Evolutionary conservation across 2,329 filamentous ascomycete species (phyloP).

Genomic region (Corniculantispora saksenae): DNA sequence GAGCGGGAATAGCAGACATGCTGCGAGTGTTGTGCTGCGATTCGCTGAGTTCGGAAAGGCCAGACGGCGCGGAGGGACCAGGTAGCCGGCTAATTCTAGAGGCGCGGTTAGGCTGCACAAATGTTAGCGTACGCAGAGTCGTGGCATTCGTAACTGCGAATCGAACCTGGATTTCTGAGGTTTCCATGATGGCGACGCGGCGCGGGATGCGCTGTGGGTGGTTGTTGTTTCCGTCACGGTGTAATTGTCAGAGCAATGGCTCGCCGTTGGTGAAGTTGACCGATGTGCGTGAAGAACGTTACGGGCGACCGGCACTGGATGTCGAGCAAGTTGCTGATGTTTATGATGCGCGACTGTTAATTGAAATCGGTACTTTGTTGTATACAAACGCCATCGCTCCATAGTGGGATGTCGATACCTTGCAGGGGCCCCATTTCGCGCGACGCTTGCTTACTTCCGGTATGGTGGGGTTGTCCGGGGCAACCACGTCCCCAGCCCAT

Average conservation of each 20-base stretch:
- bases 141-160: neutral
- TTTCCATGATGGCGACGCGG: slow-evolving; percentile 14
- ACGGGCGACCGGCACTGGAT: neutral
- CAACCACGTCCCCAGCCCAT: too few species aligned
- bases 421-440: neutral
- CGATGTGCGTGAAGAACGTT: neutral
- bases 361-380: neutral
- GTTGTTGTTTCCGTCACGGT: neutral
- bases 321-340: neutral
- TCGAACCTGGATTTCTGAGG: slow-evolving; percentile 17
- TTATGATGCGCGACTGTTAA: neutral
- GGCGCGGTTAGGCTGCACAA: slow-evolving; percentile 6
- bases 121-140: neutral
- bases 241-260: slow-evolving; percentile 5
- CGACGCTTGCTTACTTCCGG: slow-evolving; percentile 17
- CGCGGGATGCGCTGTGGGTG: neutral
- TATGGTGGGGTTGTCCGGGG: slow-evolving; percentile 16
- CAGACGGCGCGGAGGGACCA: slow-evolving; percentile 21
- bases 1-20: slow-evolving; percentile 44
- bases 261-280: neutral
- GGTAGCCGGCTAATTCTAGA: slow-evolving; percentile 19
- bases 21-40: slow-evolving; percentile 61
- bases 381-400: slow-evolving; percentile 1
- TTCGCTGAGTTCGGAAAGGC: slow-evolving; percentile 57
- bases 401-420: slow-evolving; percentile 1